Base-by-base conservation (phyloP, 225 moss, liverwort and hornwort species). In the Ulota crispa region DNA sequence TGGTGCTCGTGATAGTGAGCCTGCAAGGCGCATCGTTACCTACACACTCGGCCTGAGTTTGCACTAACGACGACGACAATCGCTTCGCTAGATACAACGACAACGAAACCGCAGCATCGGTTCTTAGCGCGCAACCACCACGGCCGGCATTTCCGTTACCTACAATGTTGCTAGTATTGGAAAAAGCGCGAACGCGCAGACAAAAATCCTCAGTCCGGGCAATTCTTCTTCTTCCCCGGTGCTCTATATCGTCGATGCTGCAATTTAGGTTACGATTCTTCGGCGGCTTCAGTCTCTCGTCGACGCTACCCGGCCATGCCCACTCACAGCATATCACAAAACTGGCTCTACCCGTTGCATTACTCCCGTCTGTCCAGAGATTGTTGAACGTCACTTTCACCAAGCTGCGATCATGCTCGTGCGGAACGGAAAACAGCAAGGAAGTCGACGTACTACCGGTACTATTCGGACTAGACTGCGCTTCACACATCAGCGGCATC, bases 241-340 rank as follows among this genome's bases (percentile, higher is more conserved):
- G 54, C 30, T 63, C 52, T 31, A 19, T 32, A 64, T 9, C 65
- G 1, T 36, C 63, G 5, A 76, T 43, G 55, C 66, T 79, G 53
- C 87, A 87, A 67, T 60, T 54, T 72, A 87, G 52, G 43, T 24
- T 18, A 39, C 41, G 70, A 74, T 30, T 27, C 47, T 5, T 14
- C 27, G 34, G 28, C 21, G 16, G 37, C 34, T 68, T 4, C 47
- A 43, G 43, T 43, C 11, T 43, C 43, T 50, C 5, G 50, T 50
- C 50, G 50, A 16, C 50, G 50, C 50, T 50, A 50, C 67, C 20
- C 39, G 77, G 28, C 80, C 27, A 18, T 23, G 28, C 47, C 87
- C 87, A 85, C 27, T 11, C 32, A 79, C 87, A 87, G 67, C 87
- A 87, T 66, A 85, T 82, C 79, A 64, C 30, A 79, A 87, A 72